Evolutionary conservation across 495 filamentous ascomycete species (phyloP), one percentile per base, ranked within the genome.

Genomic region (Mytilinidion resinicola): DNA sequence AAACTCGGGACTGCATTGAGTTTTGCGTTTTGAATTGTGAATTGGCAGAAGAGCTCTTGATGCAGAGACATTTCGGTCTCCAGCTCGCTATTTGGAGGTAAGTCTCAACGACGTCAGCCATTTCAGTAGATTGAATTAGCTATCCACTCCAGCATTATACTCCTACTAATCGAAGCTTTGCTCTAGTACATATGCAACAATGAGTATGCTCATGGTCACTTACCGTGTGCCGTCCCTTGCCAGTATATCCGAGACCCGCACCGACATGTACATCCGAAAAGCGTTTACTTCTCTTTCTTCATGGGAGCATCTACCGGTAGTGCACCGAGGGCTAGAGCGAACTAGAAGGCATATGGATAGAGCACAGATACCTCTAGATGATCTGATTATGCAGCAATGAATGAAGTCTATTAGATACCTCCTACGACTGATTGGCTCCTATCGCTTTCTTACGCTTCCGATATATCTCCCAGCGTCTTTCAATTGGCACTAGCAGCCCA

Each of bases 1-100:
- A 64, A 47, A 56, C 61, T 15, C 44, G 35, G 8, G 55, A 44
- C 30, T 64, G 61, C 35, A 55, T 64, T 38, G 14, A 50, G 19
- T 41, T 43, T 12, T 59, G 56, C 33, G 58, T 60, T 20, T 20
- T 60, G 8, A 51, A 51, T 15, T 43, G 58, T n/a, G 49, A 51
- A 9, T 36, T 56, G 1, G 61, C 52, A n/a, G 61, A 64, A 37
- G 61, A 64, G 56, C 56, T 60, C 12, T 49, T 64, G 10, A 64
- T 64, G 56, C 49, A 53, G 1, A 14, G 61, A 7, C 58, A 64
- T 44, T 51, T 64, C 43, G 61, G 61, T 15, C 56, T 54, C 1
- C 60, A 63, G 17, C 53, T 63, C 36, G 42, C 49, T 34, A 33
- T 63, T 2, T 63, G 35, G 30, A 55, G 51, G 60, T 63, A 43